phyloP scores from a whole-genome alignment of 306 rosid species.

The Leucaena leucocephala region DNA sequence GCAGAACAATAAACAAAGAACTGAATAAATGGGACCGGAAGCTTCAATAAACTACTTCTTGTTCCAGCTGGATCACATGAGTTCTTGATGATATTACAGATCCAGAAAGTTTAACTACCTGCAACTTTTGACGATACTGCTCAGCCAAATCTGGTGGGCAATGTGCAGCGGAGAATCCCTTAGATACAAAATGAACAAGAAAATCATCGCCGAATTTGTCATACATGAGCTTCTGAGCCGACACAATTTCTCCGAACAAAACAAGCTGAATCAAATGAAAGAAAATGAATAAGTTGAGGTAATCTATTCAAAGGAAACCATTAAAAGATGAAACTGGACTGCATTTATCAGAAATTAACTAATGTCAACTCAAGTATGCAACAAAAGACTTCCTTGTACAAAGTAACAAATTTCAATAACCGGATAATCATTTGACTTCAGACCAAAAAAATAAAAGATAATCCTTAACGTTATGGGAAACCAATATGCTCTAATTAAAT shows the following conservation, averaged over 20 bases:
- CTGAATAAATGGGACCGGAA: neutral
- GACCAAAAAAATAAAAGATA: neutral
- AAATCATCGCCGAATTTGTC: constrained; percentile 92
- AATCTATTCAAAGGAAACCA: constrained; percentile 19
- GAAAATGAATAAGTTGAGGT: constrained; percentile 6
- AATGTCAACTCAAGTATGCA: neutral
- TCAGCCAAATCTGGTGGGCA: constrained; percentile 82
- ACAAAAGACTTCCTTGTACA: neutral
- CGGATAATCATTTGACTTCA: neutral
- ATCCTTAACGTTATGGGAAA: neutral
- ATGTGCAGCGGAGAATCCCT: constrained; percentile 71
- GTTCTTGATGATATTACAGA: neutral
- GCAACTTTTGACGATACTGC: constrained; percentile 84
- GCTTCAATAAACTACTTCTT: neutral
- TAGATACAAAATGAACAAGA: constrained; percentile 21
- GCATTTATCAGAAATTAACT: constrained; percentile 6
- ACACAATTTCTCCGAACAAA: constrained; percentile 95
- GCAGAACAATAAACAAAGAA: neutral
- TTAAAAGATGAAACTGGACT: constrained; percentile 22
- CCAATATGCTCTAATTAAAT: constrained; percentile 6
- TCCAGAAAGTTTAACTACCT: constrained; percentile 47
- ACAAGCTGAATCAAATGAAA: constrained; percentile 54
- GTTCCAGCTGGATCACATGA: neutral
- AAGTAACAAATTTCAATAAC: constrained; percentile 1
- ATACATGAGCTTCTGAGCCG: constrained; percentile 96